Base-by-base conservation (phyloP, 1,139 yeast species). In the Hanseniaspora sp. region DNA sequence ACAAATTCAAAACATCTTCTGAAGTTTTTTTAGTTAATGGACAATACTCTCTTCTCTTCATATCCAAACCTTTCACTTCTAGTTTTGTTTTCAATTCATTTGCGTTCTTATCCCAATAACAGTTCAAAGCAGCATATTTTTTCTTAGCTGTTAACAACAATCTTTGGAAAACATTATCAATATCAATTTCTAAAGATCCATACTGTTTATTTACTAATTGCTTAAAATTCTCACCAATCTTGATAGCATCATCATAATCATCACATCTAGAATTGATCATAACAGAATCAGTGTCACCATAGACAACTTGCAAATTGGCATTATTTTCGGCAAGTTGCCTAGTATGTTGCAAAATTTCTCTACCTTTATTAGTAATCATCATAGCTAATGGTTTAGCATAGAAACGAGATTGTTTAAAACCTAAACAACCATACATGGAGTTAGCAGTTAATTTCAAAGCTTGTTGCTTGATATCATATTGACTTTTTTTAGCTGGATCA, bases 271-370 rank as follows among this genome's bases (percentile, higher is more conserved):
- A 88, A 67, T 92, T 95, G 65, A 94, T 88, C 99, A 94, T 94
- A 55, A 94, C 97, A 38, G 98, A 94, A 73, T 94, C 99, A 0
- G 99, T 94, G 72, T 94, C 99, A 74, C 99, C 99, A 64, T 94
- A 94, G 18, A 94, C 87, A 53, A 94, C 98, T 57, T 87, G 75
- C 57, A 92, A 74, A 0, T 86, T 85, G 61, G 83, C 73, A 57
- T 83, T 77, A 7, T 30, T 35, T 67, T 90, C 97, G 0, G 97
- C 98, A 58, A 94, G 73, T 63, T 86, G 95, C 67, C 95, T 80
- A 0, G 99, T 92, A 63, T 86, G 92, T 82, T 83, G 85, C 63
- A 94, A 76, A 67, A 90, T 88, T 68, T 94, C 97, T 71, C 99
- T 78, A 64, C 99, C 99, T 67, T 88, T 87, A 64, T 82, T 84